Evolutionary conservation across 768 basidiomycete genomes (phyloP).

Genomic region (Termitomyces sp.): DNA sequence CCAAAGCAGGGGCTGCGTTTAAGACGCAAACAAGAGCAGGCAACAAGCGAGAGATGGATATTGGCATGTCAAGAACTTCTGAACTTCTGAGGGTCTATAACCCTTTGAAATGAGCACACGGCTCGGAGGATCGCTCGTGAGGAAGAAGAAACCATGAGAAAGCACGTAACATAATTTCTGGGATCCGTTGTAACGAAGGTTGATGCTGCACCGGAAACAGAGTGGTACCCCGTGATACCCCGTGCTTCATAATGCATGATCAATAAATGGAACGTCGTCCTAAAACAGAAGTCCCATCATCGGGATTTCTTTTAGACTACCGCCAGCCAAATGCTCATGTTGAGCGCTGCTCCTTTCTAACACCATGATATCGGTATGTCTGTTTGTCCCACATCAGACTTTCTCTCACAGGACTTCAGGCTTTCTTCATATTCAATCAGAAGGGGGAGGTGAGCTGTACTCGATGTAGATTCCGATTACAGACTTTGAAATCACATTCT

Average conservation of each 20-base stretch:
- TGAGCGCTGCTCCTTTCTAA: constrained; percentile 1
- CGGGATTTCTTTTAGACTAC: not conserved
- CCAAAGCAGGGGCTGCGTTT: constrained; percentile 7
- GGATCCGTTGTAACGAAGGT: not conserved
- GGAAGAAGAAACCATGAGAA: not conserved
- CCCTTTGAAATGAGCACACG: not conserved
- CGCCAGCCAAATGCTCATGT: constrained; percentile 2
- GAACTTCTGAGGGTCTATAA: not conserved
- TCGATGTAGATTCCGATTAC: constrained; percentile 1
- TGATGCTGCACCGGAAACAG: not conserved
- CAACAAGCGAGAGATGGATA: constrained; percentile 2
- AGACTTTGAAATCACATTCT: constrained; percentile 3
- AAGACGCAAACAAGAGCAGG: not conserved
- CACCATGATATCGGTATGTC: constrained; percentile 27
- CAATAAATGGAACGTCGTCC: too few species aligned
- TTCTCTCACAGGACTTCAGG: constrained; percentile 42
- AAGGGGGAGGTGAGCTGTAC: constrained; percentile 82
- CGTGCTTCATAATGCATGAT: too few species aligned
- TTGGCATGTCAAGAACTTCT: not conserved
- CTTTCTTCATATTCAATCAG: constrained; percentile 99
- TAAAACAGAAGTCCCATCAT: constrained; percentile 8
- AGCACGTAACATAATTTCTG: not conserved
- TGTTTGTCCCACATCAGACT: not conserved
- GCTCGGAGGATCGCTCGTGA: constrained; percentile 7
- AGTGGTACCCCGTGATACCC: too few species aligned